phyloP scores from a whole-genome alignment of 495 filamentous ascomycete genomes.

The Aeminium ludgeri region DNA sequence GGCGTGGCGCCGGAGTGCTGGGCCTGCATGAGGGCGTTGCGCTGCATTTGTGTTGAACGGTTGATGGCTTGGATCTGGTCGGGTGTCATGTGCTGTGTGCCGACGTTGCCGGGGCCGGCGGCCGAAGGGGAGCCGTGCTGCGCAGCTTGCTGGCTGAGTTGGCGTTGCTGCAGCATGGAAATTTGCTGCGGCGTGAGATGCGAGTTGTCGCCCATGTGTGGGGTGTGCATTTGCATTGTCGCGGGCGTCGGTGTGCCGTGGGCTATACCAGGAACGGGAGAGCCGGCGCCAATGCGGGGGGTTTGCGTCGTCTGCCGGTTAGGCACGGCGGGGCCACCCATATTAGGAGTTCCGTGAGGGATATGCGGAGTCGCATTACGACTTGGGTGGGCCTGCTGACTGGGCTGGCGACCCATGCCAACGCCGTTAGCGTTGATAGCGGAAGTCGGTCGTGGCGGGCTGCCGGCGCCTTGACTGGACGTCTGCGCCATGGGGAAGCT shows the following conservation, averaged over 20 bases:
- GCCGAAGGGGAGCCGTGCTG: slow-evolving; percentile 7
- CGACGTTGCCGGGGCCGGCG: not conserved
- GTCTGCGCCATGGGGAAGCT: slow-evolving; percentile 61
- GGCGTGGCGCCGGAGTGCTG: too few relatives aligned
- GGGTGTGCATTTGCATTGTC: slow-evolving; percentile 17
- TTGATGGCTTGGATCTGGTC: slow-evolving; percentile 10
- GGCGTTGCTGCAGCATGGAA: slow-evolving; percentile 7
- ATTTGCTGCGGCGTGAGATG: slow-evolving; percentile 21
- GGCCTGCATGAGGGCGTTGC: not conserved
- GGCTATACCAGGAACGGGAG: slow-evolving; percentile 40
- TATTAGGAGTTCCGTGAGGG: slow-evolving; percentile 58
- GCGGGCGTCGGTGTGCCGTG: slow-evolving; percentile 43
- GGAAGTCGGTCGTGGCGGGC: slow-evolving; percentile 60
- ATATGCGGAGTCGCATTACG: slow-evolving; percentile 42
- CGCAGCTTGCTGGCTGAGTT: slow-evolving; percentile 3
- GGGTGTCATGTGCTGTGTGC: slow-evolving; percentile 8
- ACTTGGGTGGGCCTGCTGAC: slow-evolving; percentile 38
- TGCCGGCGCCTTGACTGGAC: slow-evolving; percentile 55
- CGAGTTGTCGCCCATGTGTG: slow-evolving; percentile 13
- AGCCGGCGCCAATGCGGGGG: slow-evolving; percentile 22
- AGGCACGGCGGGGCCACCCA: slow-evolving; percentile 63
- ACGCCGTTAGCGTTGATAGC: too few relatives aligned
- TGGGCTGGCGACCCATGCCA: slow-evolving; percentile 66
- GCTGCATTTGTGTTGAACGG: slow-evolving; percentile 3
- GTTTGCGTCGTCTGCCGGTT: slow-evolving; percentile 43